Conservation (phyloP, 2,329 filamentous ascomycete species). For the Clarireedia hainanense region DNA sequence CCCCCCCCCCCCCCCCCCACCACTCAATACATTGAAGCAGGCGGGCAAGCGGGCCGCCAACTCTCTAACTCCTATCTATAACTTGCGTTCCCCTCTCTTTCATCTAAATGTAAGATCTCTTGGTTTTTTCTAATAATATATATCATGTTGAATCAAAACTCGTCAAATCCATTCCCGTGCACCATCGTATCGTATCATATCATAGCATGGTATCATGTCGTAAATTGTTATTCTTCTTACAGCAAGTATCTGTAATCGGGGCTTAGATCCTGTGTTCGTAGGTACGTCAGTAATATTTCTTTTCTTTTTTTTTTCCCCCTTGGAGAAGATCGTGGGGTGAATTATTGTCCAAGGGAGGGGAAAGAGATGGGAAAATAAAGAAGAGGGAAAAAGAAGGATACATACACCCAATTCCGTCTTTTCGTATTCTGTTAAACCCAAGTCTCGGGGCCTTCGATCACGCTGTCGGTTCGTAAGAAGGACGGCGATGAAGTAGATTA, state of each 20-base stretch:
- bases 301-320: not conserved
- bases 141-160: too few relatives aligned
- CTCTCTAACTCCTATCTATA: too few relatives aligned
- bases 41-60: too few relatives aligned
- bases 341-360: not conserved
- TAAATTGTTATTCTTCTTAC: not conserved
- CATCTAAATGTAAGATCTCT: too few relatives aligned
- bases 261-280: conserved; percentile 23
- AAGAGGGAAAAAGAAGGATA: conserved; percentile 1
- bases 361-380: not conserved
- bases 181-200: not conserved
- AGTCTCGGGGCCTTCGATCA: conserved; percentile 37
- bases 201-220: not conserved
- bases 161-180: too few relatives aligned
- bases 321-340: not conserved
- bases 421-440: conserved; percentile 51
- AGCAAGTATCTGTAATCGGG: conserved; percentile 28
- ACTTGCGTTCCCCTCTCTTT: too few relatives aligned
- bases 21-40: too few relatives aligned
- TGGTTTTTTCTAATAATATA: too few relatives aligned
- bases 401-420: conserved; percentile 41
- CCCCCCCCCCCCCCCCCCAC: too few relatives aligned
- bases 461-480: conserved; percentile 52
- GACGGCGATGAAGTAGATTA: conserved; percentile 52
- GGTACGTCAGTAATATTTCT: conserved; percentile 9